Evolutionary conservation across 805 yeast species (phyloP).

Genomic region (Ogataea thermomethanolica): DNA sequence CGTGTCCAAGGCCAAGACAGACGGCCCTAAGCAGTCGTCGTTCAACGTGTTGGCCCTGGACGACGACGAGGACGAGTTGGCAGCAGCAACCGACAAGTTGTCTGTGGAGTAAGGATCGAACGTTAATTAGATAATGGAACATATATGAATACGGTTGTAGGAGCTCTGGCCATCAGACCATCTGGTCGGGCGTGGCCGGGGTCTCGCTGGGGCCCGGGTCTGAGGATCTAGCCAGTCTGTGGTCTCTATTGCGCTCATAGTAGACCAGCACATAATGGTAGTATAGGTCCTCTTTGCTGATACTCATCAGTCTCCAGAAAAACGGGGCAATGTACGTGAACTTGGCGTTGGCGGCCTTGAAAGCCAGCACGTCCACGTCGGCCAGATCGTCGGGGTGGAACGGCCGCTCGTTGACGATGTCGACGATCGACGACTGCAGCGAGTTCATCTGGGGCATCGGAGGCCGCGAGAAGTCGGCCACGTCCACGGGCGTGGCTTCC

Average conservation of each 20-base stretch:
- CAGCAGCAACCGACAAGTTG: slow-evolving; percentile 33
- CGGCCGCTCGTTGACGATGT: slow-evolving; percentile 34
- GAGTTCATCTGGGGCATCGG: slow-evolving; percentile 25
- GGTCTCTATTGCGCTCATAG: slow-evolving; percentile 29
- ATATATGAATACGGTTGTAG: not conserved
- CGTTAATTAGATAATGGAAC: slow-evolving; percentile 26
- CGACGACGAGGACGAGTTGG: slow-evolving; percentile 39
- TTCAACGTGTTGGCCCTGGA: slow-evolving; percentile 50
- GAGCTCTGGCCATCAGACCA: slow-evolving; percentile 1
- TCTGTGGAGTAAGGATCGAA: slow-evolving; percentile 46
- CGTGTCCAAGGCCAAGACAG: slow-evolving; percentile 20
- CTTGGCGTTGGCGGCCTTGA: slow-evolving; percentile 32
- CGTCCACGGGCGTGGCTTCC: slow-evolving; percentile 9
- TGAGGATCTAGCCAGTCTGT: slow-evolving; percentile 15
- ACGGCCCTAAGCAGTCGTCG: slow-evolving; percentile 40
- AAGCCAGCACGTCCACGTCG: slow-evolving; percentile 45
- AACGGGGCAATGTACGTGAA: slow-evolving; percentile 29
- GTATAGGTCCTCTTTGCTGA: slow-evolving; percentile 44
- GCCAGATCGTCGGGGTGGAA: slow-evolving; percentile 40
- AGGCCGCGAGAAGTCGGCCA: slow-evolving; percentile 22
- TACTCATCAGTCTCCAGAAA: slow-evolving; percentile 59
- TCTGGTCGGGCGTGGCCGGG: slow-evolving; percentile 2
- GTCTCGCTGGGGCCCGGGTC: not conserved
- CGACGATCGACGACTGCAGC: slow-evolving; percentile 23
- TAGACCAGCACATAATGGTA: slow-evolving; percentile 46